Percentiles rank a stretch among this genome's conserved stretches.
These are phyloP conservation scores for Fusarium pseudonygamai DNA, from an alignment of 2,329 filamentous ascomycete genomes.

Conservation along the genomic window DNA sequence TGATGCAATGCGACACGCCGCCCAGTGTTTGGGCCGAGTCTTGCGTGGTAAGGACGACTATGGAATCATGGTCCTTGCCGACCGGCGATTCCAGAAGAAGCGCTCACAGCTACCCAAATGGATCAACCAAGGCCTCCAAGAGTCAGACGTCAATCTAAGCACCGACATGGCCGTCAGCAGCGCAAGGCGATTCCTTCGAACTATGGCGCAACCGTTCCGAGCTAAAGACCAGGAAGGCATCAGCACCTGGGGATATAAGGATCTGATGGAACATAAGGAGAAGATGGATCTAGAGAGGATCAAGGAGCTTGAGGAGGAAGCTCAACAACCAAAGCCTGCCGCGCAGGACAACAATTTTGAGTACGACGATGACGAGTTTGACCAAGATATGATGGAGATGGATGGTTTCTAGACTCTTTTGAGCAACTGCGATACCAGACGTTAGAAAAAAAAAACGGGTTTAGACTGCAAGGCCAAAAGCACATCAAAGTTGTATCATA, in stretches of 20 bases:
- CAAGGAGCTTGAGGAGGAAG: slow-evolving; percentile 64
- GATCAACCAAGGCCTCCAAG: slow-evolving; percentile 89
- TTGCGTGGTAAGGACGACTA: slow-evolving; percentile 98
- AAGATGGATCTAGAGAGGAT: slow-evolving; percentile 77
- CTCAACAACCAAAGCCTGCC: slow-evolving; percentile 37
- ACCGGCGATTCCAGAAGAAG: slow-evolving; percentile 93
- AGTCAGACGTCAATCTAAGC: slow-evolving; percentile 88
- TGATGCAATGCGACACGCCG: slow-evolving; percentile 98
- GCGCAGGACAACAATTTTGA: slow-evolving; percentile 55
- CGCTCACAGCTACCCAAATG: slow-evolving; percentile 91
- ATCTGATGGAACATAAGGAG: slow-evolving; percentile 81
- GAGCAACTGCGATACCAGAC: neutral
- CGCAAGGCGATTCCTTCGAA: slow-evolving; percentile 87
- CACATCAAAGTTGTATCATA: slow-evolving; percentile 18
- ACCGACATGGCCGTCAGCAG: slow-evolving; percentile 94
- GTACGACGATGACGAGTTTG: slow-evolving; percentile 63
- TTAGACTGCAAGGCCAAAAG: slow-evolving; percentile 1
- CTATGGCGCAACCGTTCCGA: slow-evolving; percentile 92
- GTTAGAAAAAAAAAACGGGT: neutral
- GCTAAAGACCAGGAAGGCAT: slow-evolving; percentile 88
- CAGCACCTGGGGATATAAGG: slow-evolving; percentile 86
- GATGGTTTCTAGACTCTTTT: slow-evolving; percentile 47
- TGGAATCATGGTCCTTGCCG: slow-evolving; percentile 98
- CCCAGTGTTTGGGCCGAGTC: slow-evolving; percentile 94
- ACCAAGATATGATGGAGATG: slow-evolving; percentile 65